phyloP scores from a whole-genome alignment of 805 yeast species.

The Candida alai region DNA sequence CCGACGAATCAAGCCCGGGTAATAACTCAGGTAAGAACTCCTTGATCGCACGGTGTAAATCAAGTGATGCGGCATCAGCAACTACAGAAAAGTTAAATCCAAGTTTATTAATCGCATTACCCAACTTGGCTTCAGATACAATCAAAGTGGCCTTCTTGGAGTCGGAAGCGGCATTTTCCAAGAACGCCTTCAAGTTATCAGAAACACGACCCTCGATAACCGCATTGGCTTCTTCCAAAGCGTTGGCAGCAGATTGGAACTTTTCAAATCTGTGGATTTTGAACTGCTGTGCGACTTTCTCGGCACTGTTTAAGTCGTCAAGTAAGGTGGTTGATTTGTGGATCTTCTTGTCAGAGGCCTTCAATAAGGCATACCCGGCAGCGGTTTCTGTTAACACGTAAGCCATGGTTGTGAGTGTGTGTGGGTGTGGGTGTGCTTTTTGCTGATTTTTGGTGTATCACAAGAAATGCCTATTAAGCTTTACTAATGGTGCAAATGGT shows the following conservation, averaged over 20 bases:
- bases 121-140: constrained; percentile 93
- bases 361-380: constrained; percentile 96
- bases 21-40: constrained; percentile 90
- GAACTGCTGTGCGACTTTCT: constrained; percentile 83
- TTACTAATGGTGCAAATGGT: no score
- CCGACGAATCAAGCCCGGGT: constrained; percentile 87
- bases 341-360: constrained; percentile 96
- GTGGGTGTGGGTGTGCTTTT: not conserved
- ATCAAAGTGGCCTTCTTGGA: constrained; percentile 84
- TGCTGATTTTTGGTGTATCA: not conserved
- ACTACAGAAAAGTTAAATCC: constrained; percentile 85
- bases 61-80: constrained; percentile 92
- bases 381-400: constrained; percentile 95
- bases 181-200: constrained; percentile 69
- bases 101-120: constrained; percentile 92
- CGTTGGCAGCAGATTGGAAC: constrained; percentile 90
- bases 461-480: no score
- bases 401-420: constrained; percentile 47
- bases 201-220: constrained; percentile 93
- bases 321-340: constrained; percentile 76
- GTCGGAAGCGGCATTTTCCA: constrained; percentile 71
- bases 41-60: constrained; percentile 91
- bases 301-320: constrained; percentile 76
- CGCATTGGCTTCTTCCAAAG: constrained; percentile 91
- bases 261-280: constrained; percentile 95